Percentiles rank a stretch among this genome's conserved stretches.
Evolutionary conservation across 371 early-diverging fungal species (phyloP).

Genomic region (Mucor sp.): DNA sequence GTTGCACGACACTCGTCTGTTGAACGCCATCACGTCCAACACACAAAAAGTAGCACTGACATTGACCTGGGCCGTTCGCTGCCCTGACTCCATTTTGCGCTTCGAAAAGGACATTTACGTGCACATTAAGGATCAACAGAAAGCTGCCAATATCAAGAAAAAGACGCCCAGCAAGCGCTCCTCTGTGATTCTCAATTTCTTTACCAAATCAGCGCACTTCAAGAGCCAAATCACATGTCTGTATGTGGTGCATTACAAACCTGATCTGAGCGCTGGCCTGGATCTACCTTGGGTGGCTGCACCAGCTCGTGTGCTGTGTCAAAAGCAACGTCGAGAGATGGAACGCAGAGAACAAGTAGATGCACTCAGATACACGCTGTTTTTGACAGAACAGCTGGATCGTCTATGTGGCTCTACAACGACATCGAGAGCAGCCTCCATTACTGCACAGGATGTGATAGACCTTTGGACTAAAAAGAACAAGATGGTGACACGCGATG

Average conservation of each 20-base stretch:
- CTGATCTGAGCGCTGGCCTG: constrained; percentile 52
- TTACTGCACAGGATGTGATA: constrained; percentile 38
- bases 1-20: constrained; percentile 68
- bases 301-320: constrained; percentile 7
- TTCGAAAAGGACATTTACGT: constrained; percentile 60
- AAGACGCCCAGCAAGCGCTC: constrained; percentile 33
- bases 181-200: constrained; percentile 30
- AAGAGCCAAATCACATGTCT: constrained; percentile 34
- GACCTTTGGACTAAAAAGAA: constrained; percentile 32
- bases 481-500: neutral
- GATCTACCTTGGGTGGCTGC: constrained; percentile 22
- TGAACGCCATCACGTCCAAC: constrained; percentile 73
- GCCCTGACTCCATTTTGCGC: constrained; percentile 27
- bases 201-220: constrained; percentile 18
- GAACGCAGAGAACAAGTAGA: constrained; percentile 9
- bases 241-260: constrained; percentile 42
- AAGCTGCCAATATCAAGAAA: constrained; percentile 34
- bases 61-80: constrained; percentile 50
- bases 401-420: constrained; percentile 3
- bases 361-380: constrained; percentile 4
- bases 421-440: neutral
- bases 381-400: constrained; percentile 20
- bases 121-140: constrained; percentile 52
- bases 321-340: neutral
- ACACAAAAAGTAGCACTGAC: constrained; percentile 55